phyloP scores from a whole-genome alignment of 225 moss, liverwort and hornwort species.

The Asterella californica region DNA sequence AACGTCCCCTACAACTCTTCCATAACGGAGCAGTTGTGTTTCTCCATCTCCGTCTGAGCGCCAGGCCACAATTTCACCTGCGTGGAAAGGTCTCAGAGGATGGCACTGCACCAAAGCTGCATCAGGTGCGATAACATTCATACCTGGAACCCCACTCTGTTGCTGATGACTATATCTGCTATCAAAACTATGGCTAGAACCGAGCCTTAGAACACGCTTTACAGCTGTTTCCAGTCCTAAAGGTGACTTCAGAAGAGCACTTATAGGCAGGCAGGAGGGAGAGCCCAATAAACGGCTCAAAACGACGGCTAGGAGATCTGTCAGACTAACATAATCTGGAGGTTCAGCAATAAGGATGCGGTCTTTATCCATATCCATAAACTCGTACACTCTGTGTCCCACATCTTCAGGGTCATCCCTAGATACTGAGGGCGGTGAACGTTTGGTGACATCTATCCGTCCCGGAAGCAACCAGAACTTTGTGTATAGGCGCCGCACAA shows the following conservation, averaged over 20 bases:
- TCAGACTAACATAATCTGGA: slow-evolving; percentile 56
- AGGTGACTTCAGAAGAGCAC: slow-evolving; percentile 57
- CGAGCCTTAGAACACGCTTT: slow-evolving; percentile 55
- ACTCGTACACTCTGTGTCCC: slow-evolving; percentile 76
- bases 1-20: slow-evolving; percentile 71
- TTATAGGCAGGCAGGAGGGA: slow-evolving; percentile 64
- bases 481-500: slow-evolving; percentile 69
- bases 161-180: slow-evolving; percentile 35
- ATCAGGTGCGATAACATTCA: slow-evolving; percentile 63
- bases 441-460: slow-evolving; percentile 61
- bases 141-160: slow-evolving; percentile 66
- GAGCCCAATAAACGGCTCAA: slow-evolving; percentile 69
- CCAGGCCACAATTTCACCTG: slow-evolving; percentile 84
- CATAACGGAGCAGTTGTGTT: slow-evolving; percentile 53
- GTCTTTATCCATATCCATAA: slow-evolving; percentile 61
- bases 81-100: slow-evolving; percentile 81
- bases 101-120: slow-evolving; percentile 73
- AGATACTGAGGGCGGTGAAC: slow-evolving; percentile 17
- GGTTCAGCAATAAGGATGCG: slow-evolving; percentile 69
- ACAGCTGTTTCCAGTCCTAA: slow-evolving; percentile 53
- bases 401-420: slow-evolving; percentile 29
- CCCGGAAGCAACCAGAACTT: slow-evolving; percentile 67
- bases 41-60: slow-evolving; percentile 63
- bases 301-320: slow-evolving; percentile 69
- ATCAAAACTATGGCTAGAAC: slow-evolving; percentile 34